Conservation (phyloP, 768 basidiomycete species). For the Hygrophorus pudorinus region DNA sequence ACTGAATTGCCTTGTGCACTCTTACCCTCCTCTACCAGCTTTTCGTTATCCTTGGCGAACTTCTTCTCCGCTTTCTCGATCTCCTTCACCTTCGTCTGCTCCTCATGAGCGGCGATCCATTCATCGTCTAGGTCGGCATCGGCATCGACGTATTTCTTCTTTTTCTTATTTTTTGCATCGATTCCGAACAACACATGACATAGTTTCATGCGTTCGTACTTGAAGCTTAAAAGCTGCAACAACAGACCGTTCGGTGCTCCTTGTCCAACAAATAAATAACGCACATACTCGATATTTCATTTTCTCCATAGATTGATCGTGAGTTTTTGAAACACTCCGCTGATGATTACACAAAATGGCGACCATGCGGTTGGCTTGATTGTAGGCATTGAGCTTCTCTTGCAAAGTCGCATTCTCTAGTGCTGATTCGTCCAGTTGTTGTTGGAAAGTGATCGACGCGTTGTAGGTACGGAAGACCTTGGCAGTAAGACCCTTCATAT, state of each 20-base stretch:
- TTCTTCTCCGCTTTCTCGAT: slow-evolving; percentile 90
- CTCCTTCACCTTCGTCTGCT: slow-evolving; percentile 65
- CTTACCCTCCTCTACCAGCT: slow-evolving; percentile 63
- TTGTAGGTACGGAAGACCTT: slow-evolving; percentile 99
- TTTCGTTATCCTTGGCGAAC: slow-evolving; percentile 90
- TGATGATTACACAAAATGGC: slow-evolving; percentile 99
- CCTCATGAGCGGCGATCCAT: slow-evolving; percentile 75
- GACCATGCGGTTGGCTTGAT: slow-evolving; percentile 93
- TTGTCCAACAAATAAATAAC: background rate
- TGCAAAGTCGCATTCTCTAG: slow-evolving; percentile 64
- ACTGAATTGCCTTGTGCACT: slow-evolving; percentile 46
- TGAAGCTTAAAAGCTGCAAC: slow-evolving; percentile 71
- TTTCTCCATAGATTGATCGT: slow-evolving; percentile 90
- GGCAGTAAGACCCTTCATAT: slow-evolving; percentile 97
- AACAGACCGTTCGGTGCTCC: background rate
- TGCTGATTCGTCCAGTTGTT: slow-evolving; percentile 65
- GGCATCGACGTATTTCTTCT: slow-evolving; percentile 62
- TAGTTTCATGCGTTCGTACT: slow-evolving; percentile 96
- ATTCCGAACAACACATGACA: slow-evolving; percentile 77
- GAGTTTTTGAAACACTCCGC: slow-evolving; percentile 83
- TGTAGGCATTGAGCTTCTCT: slow-evolving; percentile 95
- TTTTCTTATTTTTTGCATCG: slow-evolving; percentile 76
- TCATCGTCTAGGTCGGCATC: slow-evolving; percentile 96
- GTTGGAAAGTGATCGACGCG: slow-evolving; percentile 92
- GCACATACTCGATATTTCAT: slow-evolving; percentile 76